These are phyloP conservation scores for Gomphus bonarii DNA, from an alignment of 1,284 basidiomycete genomes.

Conservation along the genomic window DNA sequence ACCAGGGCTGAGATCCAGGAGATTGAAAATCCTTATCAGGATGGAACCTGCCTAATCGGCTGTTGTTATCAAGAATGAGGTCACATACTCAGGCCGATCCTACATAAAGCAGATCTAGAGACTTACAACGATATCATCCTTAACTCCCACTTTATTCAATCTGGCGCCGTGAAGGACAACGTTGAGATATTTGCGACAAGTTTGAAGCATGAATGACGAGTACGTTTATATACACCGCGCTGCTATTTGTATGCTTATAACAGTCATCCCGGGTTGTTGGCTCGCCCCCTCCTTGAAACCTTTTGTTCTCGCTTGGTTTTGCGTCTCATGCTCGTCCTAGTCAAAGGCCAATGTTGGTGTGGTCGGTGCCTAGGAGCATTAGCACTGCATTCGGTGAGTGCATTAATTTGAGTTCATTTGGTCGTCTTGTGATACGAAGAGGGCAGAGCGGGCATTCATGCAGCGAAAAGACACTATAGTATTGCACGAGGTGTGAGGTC, in stretches of 20 bases:
- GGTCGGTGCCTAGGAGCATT: slow-evolving; percentile 4
- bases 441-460: slow-evolving; percentile 2
- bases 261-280: neutral
- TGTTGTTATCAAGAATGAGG: too few species aligned
- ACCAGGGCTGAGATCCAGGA: too few species aligned
- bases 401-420: neutral
- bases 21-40: too few species aligned
- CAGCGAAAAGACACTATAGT: neutral
- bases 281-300: neutral
- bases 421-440: neutral
- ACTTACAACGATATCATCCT: too few species aligned
- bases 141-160: neutral
- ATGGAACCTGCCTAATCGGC: too few species aligned
- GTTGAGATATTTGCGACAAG: neutral
- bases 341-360: neutral
- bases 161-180: neutral
- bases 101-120: too few species aligned
- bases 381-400: slow-evolving; percentile 5
- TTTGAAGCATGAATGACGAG: neutral
- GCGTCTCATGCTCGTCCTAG: neutral
- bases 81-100: too few species aligned
- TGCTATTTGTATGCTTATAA: neutral
- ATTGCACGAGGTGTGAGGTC: neutral
- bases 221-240: neutral
- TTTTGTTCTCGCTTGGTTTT: neutral